phyloP scores from a whole-genome alignment of 257 asterid genomes.

The Galeopsis tetrahit region DNA sequence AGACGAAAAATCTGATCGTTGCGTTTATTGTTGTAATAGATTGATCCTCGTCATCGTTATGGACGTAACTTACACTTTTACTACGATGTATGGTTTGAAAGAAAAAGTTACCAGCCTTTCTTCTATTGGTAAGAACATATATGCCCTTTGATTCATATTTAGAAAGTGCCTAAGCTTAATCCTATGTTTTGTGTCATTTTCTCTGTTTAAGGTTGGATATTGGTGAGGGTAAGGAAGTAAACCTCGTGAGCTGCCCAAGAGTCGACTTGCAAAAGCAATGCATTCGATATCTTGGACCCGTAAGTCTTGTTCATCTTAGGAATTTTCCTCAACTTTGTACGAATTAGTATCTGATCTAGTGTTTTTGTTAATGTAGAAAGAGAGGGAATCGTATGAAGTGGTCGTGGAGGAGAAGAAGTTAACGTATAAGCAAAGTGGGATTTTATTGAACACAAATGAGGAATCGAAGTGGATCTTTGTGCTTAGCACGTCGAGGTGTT shows the following conservation, averaged over 20 bases:
- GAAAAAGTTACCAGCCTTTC: slow-evolving; percentile 72
- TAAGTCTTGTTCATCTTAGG: slow-evolving; percentile 40
- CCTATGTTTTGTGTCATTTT: slow-evolving; percentile 7
- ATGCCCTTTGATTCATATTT: not conserved
- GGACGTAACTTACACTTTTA: slow-evolving; percentile 76
- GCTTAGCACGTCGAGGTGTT: slow-evolving; percentile 58
- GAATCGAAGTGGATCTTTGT: slow-evolving; percentile 74
- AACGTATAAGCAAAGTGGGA: slow-evolving; percentile 54
- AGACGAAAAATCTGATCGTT: slow-evolving; percentile 3
- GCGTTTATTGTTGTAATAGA: slow-evolving; percentile 39
- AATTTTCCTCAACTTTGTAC: not conserved
- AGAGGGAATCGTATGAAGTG: slow-evolving; percentile 66
- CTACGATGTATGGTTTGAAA: slow-evolving; percentile 61
- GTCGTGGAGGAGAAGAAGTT: slow-evolving; percentile 59
- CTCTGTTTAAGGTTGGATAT: slow-evolving; percentile 64
- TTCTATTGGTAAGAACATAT: slow-evolving; percentile 60
- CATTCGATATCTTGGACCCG: slow-evolving; percentile 71
- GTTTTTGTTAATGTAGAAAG: slow-evolving; percentile 39
- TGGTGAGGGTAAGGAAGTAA: slow-evolving; percentile 72
- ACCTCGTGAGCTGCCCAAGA: slow-evolving; percentile 57
- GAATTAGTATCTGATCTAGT: not conserved
- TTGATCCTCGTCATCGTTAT: slow-evolving; percentile 84
- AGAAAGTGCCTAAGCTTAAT: not conserved
- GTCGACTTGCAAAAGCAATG: slow-evolving; percentile 58
- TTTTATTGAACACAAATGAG: slow-evolving; percentile 51